Evolutionary conservation across 257 asterid genomes (phyloP).

Genomic region (Jacaranda mimosifolia): DNA sequence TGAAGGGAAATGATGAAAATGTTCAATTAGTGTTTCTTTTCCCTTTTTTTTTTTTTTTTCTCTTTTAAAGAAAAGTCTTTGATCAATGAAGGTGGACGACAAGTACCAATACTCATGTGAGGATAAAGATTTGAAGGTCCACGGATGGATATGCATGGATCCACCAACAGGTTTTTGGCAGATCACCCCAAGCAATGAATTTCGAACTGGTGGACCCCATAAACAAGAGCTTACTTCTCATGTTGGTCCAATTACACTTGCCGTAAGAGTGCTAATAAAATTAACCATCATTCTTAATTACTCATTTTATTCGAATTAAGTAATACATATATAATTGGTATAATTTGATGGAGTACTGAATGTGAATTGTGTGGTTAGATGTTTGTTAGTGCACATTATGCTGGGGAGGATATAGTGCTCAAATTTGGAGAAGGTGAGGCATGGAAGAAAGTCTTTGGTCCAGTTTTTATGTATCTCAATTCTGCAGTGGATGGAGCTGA

Average conservation of each 20-base stretch:
- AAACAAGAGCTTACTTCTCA: slow-evolving; percentile 86
- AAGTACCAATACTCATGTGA: slow-evolving; percentile 76
- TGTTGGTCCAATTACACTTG: slow-evolving; percentile 78
- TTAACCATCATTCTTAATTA: background rate
- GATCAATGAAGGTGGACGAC: slow-evolving; percentile 68
- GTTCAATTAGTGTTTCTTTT: too few species aligned
- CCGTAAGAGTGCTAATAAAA: slow-evolving; percentile 43
- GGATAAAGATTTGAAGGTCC: slow-evolving; percentile 68
- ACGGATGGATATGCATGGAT: slow-evolving; percentile 81
- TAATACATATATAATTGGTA: background rate
- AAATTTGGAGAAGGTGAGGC: slow-evolving; percentile 72
- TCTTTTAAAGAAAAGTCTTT: background rate
- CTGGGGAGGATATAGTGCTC: slow-evolving; percentile 72
- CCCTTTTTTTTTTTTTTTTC: too few species aligned
- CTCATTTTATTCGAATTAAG: too few species aligned
- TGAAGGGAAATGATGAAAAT: too few species aligned
- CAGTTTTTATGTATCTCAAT: slow-evolving; percentile 77
- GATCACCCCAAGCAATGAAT: slow-evolving; percentile 70
- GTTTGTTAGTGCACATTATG: slow-evolving; percentile 83
- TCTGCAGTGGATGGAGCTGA: slow-evolving; percentile 48
- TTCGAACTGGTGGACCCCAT: slow-evolving; percentile 74
- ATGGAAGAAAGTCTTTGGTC: slow-evolving; percentile 94
- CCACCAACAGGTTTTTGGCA: slow-evolving; percentile 78
- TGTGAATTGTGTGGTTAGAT: slow-evolving; percentile 45
- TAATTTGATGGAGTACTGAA: background rate